Conservation (phyloP, 2,329 filamentous ascomycete species). For the Arthroderma sp. region DNA sequence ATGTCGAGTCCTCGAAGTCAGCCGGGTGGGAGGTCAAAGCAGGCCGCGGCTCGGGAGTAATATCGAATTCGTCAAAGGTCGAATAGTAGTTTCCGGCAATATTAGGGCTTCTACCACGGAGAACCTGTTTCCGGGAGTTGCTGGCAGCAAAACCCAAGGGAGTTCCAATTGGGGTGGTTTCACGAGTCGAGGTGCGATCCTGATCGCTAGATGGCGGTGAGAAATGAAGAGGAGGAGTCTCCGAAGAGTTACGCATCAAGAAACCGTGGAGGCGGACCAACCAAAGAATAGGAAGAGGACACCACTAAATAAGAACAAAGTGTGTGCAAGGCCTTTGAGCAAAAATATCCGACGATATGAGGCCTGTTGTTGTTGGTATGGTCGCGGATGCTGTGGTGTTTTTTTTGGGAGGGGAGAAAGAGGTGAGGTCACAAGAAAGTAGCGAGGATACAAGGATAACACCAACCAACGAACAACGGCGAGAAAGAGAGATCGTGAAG, state of each 20-base stretch:
- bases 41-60: slow-evolving; percentile 2
- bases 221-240: slow-evolving; percentile 38
- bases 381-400: too few relatives aligned
- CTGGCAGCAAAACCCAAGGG: slow-evolving; percentile 36
- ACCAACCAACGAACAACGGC: too few relatives aligned
- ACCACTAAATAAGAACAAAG: too few relatives aligned
- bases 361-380: too few relatives aligned
- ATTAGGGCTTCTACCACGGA: slow-evolving; percentile 28
- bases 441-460: too few relatives aligned
- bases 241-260: slow-evolving; percentile 43
- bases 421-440: too few relatives aligned
- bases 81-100: slow-evolving; percentile 24
- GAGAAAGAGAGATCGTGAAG: too few relatives aligned
- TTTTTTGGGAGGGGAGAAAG: too few relatives aligned
- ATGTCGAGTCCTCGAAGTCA: slow-evolving; percentile 20
- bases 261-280: not conserved
- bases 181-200: slow-evolving; percentile 38
- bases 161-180: slow-evolving; percentile 35
- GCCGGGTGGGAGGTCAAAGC: slow-evolving; percentile 15
- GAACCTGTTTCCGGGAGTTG: slow-evolving; percentile 28
- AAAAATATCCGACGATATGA: too few relatives aligned
- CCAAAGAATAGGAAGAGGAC: too few relatives aligned
- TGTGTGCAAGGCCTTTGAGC: too few relatives aligned
- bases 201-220: slow-evolving; percentile 36
- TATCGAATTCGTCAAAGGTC: slow-evolving; percentile 18